Conservation (phyloP, 495 filamentous ascomycete genomes). For the Tuber indicum region DNA sequence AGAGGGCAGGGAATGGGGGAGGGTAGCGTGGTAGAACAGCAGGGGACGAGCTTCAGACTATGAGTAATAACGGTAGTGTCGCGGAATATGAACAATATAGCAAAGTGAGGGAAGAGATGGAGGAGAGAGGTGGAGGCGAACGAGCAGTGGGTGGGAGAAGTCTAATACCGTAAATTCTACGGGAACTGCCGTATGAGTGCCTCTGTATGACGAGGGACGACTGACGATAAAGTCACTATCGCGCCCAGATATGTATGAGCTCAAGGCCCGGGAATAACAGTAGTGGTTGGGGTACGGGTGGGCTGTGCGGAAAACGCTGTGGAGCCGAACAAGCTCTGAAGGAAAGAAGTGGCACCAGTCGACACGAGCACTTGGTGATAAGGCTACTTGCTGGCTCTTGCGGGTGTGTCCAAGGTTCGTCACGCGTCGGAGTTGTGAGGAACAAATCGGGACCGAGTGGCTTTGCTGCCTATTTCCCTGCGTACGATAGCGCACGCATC, state of each 20-base stretch:
- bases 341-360: background rate
- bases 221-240: background rate
- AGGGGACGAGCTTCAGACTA: background rate
- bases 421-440: background rate
- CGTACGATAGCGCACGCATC: constrained; percentile 15
- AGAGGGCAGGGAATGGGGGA: constrained; percentile 8
- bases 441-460: background rate
- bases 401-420: background rate
- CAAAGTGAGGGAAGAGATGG: background rate
- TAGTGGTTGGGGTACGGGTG: background rate
- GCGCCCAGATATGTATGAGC: background rate
- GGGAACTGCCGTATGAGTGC: background rate
- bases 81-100: background rate
- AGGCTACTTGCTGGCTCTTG: background rate
- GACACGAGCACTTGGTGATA: background rate
- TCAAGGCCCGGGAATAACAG: background rate
- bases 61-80: background rate
- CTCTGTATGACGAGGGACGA: background rate
- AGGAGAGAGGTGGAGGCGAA: constrained; percentile 6
- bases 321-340: background rate
- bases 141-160: background rate
- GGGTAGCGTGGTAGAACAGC: background rate
- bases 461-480: background rate
- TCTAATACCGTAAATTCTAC: constrained; percentile 3
- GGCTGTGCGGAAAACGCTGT: background rate